A percentile compares a stretch with the other conserved stretches of the same genome.
phyloP scores from a whole-genome alignment of 208 protist genomes.

The Leishmania major region DNA sequence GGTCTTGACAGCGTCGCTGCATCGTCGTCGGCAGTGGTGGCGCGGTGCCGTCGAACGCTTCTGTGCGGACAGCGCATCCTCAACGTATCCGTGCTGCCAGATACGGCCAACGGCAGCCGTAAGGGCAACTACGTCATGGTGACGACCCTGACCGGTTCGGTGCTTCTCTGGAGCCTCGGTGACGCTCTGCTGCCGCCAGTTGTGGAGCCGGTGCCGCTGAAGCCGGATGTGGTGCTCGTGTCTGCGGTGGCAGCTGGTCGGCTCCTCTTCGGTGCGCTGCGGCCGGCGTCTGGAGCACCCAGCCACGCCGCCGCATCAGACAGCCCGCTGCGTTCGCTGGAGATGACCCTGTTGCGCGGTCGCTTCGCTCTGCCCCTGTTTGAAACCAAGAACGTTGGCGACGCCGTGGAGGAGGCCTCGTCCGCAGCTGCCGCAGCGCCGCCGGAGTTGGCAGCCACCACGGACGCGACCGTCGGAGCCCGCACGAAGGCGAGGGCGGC shows the following conservation, averaged over 20 bases:
- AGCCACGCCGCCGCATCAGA: background rate
- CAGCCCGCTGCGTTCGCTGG: slow-evolving; percentile 14
- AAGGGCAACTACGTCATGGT: slow-evolving; percentile 25
- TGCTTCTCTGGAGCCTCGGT: slow-evolving; percentile 59
- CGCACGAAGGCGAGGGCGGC: background rate
- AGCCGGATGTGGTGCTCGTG: slow-evolving; percentile 52
- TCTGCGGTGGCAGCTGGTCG: slow-evolving; percentile 38
- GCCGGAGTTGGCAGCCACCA: background rate
- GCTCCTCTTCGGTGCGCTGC: slow-evolving; percentile 48
- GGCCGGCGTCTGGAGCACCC: slow-evolving; percentile 5
- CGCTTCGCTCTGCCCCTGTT: slow-evolving; percentile 78
- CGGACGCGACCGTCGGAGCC: slow-evolving; percentile 22
- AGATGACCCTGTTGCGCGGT: slow-evolving; percentile 61
- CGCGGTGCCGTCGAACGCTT: slow-evolving; percentile 75
- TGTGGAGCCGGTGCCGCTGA: slow-evolving; percentile 59
- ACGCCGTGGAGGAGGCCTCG: slow-evolving; percentile 18
- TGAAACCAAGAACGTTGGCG: slow-evolving; percentile 36
- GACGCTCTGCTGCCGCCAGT: slow-evolving; percentile 38
- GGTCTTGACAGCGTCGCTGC: background rate
- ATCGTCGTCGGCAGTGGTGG: slow-evolving; percentile 7
- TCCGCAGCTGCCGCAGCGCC: background rate
- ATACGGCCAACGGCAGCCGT: slow-evolving; percentile 1
- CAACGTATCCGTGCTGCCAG: slow-evolving; percentile 54
- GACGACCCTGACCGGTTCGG: slow-evolving; percentile 30
- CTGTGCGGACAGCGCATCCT: slow-evolving; percentile 81